Evolutionary conservation across 148 eudicot species (phyloP), one percentile per base, ranked within the genome.

Genomic region (Mesembryanthemum crystallinum): DNA sequence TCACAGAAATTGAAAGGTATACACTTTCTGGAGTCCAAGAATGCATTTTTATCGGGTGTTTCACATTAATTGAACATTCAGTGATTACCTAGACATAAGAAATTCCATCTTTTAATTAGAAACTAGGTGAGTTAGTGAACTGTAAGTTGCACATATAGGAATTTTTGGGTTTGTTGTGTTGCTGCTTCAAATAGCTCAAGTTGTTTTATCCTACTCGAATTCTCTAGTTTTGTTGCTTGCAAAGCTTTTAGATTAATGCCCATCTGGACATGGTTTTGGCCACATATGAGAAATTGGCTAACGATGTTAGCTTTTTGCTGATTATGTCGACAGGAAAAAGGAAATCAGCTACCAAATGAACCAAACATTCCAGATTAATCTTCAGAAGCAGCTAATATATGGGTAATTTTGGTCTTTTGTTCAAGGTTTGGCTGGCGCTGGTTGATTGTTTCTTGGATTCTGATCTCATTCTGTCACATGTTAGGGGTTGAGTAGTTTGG

Each of bases 1-100:
- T 92, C 58, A 78, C 79, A 66, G 97, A 94, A 85, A 80, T 82
- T 76, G 97, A 92, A 64, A 90, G 97, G 98, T 94, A 86, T 60
- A 55, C 37, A 23, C 18, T 72, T 63, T 25, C 72, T 64, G 37
- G 11, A n/a, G 73, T 78, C 64, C 20, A 11, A 42, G 24, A 39
- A 27, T 73, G 54, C 3, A 29, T 61, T 24, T 49, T 60, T 69
- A 27, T 18, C 45, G 17, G 42, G 42, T 47, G 29, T 61, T 42
- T 47, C 75, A n/a, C 25, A n/a, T 69, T 33, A 10, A 49, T 55
- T 35, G 28, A 18, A 29, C n/a, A 28, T 23, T 65, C 10, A 43
- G 24, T 4, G 39, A n/a, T 68, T 39, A 8, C 23, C 72, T 74
- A 28, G 25, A 7, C 23, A 15, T 47, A 20, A 18, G 47, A 25